Conservation (phyloP, 768 basidiomycete species). For the Mycena polygramma region DNA sequence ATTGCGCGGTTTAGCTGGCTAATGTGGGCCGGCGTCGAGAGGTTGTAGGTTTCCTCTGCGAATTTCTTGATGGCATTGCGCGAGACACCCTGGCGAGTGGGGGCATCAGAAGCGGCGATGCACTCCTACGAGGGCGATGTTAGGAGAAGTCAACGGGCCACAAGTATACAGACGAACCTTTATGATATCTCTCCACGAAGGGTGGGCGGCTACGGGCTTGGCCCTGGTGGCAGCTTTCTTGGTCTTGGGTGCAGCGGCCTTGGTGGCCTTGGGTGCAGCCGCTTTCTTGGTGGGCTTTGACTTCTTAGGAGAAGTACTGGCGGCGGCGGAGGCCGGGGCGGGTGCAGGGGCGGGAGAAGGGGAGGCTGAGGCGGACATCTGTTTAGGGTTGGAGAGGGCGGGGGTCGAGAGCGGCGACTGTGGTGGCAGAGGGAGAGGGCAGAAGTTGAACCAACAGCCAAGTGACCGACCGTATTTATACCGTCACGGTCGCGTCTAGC, state of each 20-base stretch:
- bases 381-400: not conserved
- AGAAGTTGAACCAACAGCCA: constrained; percentile 3
- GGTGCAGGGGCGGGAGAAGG: constrained; percentile 33
- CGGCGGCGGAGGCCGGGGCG: constrained; percentile 14
- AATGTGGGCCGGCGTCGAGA: constrained; percentile 76
- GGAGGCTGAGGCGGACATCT: constrained; percentile 21
- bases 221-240: constrained; percentile 41
- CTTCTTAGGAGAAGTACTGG: constrained; percentile 14
- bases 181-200: constrained; percentile 70
- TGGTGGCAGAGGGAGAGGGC: constrained; percentile 23
- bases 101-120: constrained; percentile 74
- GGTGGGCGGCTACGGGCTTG: constrained; percentile 48
- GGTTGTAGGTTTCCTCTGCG: constrained; percentile 85
- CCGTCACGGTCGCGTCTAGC: constrained; percentile 14
- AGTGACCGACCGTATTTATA: constrained; percentile 12
- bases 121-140: constrained; percentile 67
- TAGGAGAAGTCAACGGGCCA: not conserved
- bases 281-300: constrained; percentile 17
- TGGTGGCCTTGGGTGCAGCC: not conserved
- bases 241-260: constrained; percentile 48
- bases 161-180: constrained; percentile 48
- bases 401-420: not conserved
- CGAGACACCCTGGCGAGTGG: constrained; percentile 76
- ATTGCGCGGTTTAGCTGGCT: constrained; percentile 84
- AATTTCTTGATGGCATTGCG: constrained; percentile 89